Evolutionary conservation across 345 rosid genomes (phyloP), one percentile per base, ranked within the genome.

Genomic region (Chamaenerion angustifolium): DNA sequence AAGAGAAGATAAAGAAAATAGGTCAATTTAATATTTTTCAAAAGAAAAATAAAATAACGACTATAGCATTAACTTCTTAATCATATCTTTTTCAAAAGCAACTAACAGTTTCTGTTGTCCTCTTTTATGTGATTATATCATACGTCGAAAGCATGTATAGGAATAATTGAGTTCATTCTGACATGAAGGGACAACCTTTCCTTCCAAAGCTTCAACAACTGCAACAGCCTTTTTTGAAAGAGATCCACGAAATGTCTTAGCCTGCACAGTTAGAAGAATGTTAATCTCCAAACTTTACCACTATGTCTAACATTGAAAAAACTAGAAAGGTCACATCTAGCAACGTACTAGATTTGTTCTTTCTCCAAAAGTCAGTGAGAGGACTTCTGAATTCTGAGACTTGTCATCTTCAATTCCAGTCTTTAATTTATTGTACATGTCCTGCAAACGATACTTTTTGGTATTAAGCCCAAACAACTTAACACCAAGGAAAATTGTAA

Each of bases 141-240:
- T 31, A 31, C 6, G 37, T 31, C 6, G 10, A 31, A 31, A 31
- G 37, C 37, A 31, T 31, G 37, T 4, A 31, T 3, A 31, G 7
- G 37, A 8, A 31, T 1, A 54, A 21, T 8, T 48, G 12, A 13
- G 44, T n/a, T 54, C n/a, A 9, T 35, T 19, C 25, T 46, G 50
- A 62, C 11, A 48, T 48, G 44, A 59, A 47, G 11, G 51, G 60
- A 76, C 54, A n/a, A 86, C 98, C 88, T 86, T 92, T 45, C 98
- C 96, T 72, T 92, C 96, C 74, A 86, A 66, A 64, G 94, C 71
- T 63, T 81, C 96, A 52, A 65, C 73, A 19, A 82, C 78, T 4
- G 67, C 74, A 68, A 83, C 63, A 54, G 89, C 96, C 59, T 76
- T 83, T 67, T 68, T 86, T 44, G 89, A 71, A 50, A 86, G 73